Evolutionary conservation across 2,329 filamentous ascomycete genomes (phyloP), one percentile per base, ranked within the genome.

Genomic region (Magnaporthiopsis rhizophila): DNA sequence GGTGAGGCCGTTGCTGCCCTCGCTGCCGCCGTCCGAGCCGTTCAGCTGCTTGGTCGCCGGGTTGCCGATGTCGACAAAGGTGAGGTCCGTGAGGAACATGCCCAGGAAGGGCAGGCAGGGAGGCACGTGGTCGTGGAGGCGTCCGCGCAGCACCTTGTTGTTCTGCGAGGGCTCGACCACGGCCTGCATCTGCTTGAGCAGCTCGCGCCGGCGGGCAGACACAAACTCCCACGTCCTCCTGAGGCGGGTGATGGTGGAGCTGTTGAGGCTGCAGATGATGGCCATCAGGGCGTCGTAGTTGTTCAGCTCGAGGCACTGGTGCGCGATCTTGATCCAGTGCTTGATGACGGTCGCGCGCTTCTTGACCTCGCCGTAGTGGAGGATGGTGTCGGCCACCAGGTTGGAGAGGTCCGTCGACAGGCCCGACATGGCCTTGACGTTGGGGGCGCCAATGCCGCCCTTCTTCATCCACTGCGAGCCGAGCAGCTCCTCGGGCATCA

Each of bases 201-300:
- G 85, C 64, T 88, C 85, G 73, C 92, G 94, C 62, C 91, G 92
- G 80, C 91, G 97, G 59, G 84, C 82, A 6, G 91, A 94, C 12
- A 99, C 86, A 15, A 88, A 75, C 64, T 98, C 95, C 95, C 95
- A 99, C 0, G 95, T 99, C 72, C 88, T 90, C 73, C 90, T 91
- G 11, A 99, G 81, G 26, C 95, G 90, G 64, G 87, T 87, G 69
- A 99, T 94, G 70, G 92, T 94, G 21, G 93, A 96, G 65, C 90
- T 93, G 76, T 96, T 96, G 61, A 99, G 78, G 12, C 91, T 93
- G 80, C 93, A 97, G 71, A 97, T 92, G 70, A 99, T 97, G 9
- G 95, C 92, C 92, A 98, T 97, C 13, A 99, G 79, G 0, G 92
- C 91, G 72, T 99, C 94, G 71, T 97, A 99, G 78, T 99, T 99